Base-by-base conservation (phyloP, 2,329 filamentous ascomycete genomes). In the Aspergillus sp. region DNA sequence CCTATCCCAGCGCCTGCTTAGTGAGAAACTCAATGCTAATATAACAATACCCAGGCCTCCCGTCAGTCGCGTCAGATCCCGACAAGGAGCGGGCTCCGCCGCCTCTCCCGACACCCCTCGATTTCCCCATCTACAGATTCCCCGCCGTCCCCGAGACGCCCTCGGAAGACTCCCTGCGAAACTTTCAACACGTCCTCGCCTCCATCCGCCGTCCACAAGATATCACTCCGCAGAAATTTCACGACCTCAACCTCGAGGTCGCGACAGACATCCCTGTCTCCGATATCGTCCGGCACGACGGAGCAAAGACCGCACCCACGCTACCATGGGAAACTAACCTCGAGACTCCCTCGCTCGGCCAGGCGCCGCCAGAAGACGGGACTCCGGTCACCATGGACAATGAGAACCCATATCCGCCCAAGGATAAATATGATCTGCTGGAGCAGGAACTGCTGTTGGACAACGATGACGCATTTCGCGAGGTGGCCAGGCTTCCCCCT, bases 391-490 rank as follows among this genome's bases (percentile, higher is more conserved):
- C 72, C 48, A 74, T 83, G 71, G 81, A 78, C 68, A 85, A 84
- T 68, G 81, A 82, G n/a, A 74, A 76, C 54, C 77, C 77, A 13
- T 79, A 78, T 52, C 83, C 83, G 25, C 72, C 79, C 25, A 80
- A 77, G 46, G 79, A 81, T 57, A 81, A 81, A 46, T 87, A 83
- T 65, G 79, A 82, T 50, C 59, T 75, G 7, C 75, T 84, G 34
- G 74, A 79, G 25, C 78, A 76, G 31, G 87, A 89, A 68, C 72
- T 89, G 17, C 69, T 78, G 5, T 74, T 83, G 59, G 81, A 83
- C 38, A 87, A 87, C 63, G 81, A 85, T 60, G 83, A 84, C 68
- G 85, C 81, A 1, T 88, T 86, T 68, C 79, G 83, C n/a, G 82
- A 82, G 53, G 78, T 88, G 56, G 79, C 80, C 41, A 80, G 85